Evolutionary conservation across 2,329 filamentous ascomycete species (phyloP).

Genomic region (Pyricularia pennisetigena): DNA sequence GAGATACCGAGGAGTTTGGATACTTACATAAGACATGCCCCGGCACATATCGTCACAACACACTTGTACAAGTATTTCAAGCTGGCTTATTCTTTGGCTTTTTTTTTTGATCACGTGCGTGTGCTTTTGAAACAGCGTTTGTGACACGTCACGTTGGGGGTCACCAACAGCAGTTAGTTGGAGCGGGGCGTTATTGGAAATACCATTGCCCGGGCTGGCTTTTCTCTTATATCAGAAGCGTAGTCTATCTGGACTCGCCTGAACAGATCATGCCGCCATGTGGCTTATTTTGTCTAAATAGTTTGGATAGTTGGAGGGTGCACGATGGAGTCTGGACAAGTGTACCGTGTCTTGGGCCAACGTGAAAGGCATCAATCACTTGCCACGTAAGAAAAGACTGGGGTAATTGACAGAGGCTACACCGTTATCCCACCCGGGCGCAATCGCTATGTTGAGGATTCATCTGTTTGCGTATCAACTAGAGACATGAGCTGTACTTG

Average conservation of each 20-base stretch:
- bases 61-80: neutral
- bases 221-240: neutral
- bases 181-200: neutral
- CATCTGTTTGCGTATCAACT: neutral
- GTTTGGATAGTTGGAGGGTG: neutral
- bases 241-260: neutral
- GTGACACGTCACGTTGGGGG: neutral
- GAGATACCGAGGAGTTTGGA: neutral
- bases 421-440: neutral
- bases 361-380: neutral
- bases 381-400: neutral
- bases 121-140: neutral
- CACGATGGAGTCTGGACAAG: neutral
- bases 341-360: neutral
- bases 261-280: neutral
- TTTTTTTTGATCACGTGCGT: neutral
- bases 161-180: neutral
- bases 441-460: neutral
- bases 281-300: neutral
- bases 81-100: neutral
- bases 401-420: neutral
- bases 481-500: neutral
- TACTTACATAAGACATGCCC: neutral
- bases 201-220: neutral
- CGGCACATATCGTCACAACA: constrained; percentile 1